phyloP scores from a whole-genome alignment of 805 yeast species.

The Pichia paraexigua region DNA sequence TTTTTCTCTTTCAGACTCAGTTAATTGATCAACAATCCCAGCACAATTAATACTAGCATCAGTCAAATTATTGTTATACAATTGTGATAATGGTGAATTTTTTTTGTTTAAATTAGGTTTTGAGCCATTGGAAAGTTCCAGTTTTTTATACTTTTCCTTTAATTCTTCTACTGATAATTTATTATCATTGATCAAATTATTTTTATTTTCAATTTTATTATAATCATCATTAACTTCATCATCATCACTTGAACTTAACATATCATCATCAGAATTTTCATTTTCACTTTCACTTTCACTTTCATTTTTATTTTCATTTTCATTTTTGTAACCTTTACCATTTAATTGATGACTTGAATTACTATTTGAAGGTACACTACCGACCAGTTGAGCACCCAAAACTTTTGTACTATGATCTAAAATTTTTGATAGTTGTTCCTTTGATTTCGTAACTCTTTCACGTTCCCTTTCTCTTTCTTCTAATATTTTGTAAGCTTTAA shows the following conservation, averaged over 20 bases:
- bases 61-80: conserved; percentile 19
- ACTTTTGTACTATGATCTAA: conserved; percentile 86
- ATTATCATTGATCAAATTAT: conserved; percentile 33
- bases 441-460: conserved; percentile 70
- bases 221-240: conserved; percentile 22
- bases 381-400: conserved; percentile 70
- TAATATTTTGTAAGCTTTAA: conserved; percentile 64
- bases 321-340: conserved; percentile 15
- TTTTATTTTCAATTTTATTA: conserved; percentile 7
- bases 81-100: conserved; percentile 22
- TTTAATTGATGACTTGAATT: conserved; percentile 15
- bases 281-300: conserved; percentile 17
- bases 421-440: conserved; percentile 80
- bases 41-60: background rate
- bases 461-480: conserved; percentile 77
- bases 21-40: conserved; percentile 21
- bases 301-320: conserved; percentile 9
- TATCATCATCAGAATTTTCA: conserved; percentile 17
- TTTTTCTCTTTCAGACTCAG: conserved; percentile 19
- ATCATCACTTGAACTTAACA: conserved; percentile 18
- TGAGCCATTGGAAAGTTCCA: conserved; percentile 16
- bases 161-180: conserved; percentile 49
- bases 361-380: conserved; percentile 18
- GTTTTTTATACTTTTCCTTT: conserved; percentile 44
- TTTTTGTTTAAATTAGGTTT: background rate